A percentile compares a stretch with the other conserved stretches of the same genome.
Conservation (phyloP, 2,329 filamentous ascomycete species). For the Dendrostoma leiphaemia region DNA sequence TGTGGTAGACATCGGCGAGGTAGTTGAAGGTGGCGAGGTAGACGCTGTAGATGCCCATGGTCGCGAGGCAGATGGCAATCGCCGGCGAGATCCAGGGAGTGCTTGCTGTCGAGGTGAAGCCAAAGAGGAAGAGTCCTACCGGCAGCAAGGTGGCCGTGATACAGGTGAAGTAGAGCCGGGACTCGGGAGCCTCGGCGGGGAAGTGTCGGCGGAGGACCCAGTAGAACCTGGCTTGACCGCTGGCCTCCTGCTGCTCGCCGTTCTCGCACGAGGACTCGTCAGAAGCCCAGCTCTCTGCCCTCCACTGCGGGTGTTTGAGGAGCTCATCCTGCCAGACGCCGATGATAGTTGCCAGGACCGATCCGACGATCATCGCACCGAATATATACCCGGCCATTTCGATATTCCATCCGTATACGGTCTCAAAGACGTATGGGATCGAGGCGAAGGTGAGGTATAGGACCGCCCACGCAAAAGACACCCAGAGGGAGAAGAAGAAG, state of each 20-base stretch:
- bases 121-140: conserved; percentile 77
- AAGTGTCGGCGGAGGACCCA: conserved; percentile 43
- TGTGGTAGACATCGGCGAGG: conserved; percentile 81
- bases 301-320: conserved; percentile 46
- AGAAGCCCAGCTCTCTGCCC: conserved; percentile 25
- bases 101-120: conserved; percentile 62
- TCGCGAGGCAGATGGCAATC: conserved; percentile 69
- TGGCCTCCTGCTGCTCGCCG: conserved; percentile 17
- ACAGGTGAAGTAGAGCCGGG: conserved; percentile 80
- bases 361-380: conserved; percentile 66
- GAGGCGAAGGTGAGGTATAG: conserved; percentile 83
- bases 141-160: conserved; percentile 73
- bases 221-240: conserved; percentile 38
- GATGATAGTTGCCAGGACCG: conserved; percentile 63
- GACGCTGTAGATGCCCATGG: conserved; percentile 82
- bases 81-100: conserved; percentile 72
- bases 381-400: conserved; percentile 73
- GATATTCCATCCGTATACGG: conserved; percentile 65
- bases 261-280: conserved; percentile 4
- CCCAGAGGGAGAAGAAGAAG: conserved; percentile 87
- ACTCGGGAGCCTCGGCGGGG: conserved; percentile 63
- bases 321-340: conserved; percentile 73
- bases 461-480: conserved; percentile 84
- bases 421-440: conserved; percentile 73
- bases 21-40: conserved; percentile 93